Percentiles rank a stretch among this genome's conserved stretches.
phyloP scores from a whole-genome alignment of 371 early-diverging fungal species.

The Batkoa obscura region DNA sequence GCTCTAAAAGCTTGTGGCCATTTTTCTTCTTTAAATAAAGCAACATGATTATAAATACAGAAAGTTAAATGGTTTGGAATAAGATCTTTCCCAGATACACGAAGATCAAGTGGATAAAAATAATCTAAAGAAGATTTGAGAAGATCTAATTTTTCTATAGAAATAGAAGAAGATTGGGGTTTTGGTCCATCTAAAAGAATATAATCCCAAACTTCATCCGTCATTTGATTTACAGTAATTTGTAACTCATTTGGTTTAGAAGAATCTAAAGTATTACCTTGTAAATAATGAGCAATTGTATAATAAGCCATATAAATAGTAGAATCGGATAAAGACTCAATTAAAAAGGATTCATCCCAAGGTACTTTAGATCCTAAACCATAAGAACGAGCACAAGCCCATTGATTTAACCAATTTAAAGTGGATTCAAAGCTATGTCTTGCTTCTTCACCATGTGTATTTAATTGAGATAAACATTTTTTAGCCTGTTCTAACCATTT shows the following conservation, averaged over 20 bases:
- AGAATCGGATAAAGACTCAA: slow-evolving; percentile 98
- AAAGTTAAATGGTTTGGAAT: slow-evolving; percentile 98
- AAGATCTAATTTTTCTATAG: slow-evolving; percentile 37
- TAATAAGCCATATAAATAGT: slow-evolving; percentile 99
- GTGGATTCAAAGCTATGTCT: slow-evolving; percentile 73
- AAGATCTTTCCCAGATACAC: slow-evolving; percentile 98
- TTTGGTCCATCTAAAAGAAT: slow-evolving; percentile 59
- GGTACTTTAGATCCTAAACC: slow-evolving; percentile 96
- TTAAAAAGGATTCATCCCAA: slow-evolving; percentile 92
- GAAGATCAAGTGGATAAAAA: slow-evolving; percentile 97
- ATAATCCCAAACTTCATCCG: slow-evolving; percentile 92
- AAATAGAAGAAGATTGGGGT: slow-evolving; percentile 39
- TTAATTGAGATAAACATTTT: slow-evolving; percentile 67
- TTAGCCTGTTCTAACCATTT: slow-evolving; percentile 74
- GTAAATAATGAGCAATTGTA: slow-evolving; percentile 92
- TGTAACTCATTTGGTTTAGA: slow-evolving; percentile 61
- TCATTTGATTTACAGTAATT: slow-evolving; percentile 69
- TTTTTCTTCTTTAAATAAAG: slow-evolving; percentile 82
- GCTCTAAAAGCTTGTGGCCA: slow-evolving; percentile 91
- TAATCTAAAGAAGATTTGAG: slow-evolving; percentile 84
- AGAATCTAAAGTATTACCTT: slow-evolving; percentile 75
- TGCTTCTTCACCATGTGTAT: slow-evolving; percentile 71
- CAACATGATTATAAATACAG: slow-evolving; percentile 96
- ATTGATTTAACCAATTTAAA: slow-evolving; percentile 94
- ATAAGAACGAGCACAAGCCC: slow-evolving; percentile 97